Evolutionary conservation across 306 rosid genomes (phyloP).

Genomic region (Lathyrus aphaca): DNA sequence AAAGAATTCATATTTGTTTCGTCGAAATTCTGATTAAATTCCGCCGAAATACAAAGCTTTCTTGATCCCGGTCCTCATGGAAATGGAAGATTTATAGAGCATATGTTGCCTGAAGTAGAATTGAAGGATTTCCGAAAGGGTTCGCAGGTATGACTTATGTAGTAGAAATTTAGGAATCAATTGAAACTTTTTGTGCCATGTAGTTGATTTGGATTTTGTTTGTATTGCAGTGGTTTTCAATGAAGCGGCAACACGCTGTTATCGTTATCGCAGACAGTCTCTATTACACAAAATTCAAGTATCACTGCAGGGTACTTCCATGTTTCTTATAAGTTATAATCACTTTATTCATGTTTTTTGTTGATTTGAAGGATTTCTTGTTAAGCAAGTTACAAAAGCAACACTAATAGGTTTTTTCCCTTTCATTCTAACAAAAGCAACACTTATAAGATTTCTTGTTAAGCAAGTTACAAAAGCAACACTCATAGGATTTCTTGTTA

Average conservation of each 20-base stretch:
- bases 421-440: not conserved
- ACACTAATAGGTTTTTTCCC: not conserved
- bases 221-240: slow-evolving; percentile 80
- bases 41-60: slow-evolving; percentile 45
- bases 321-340: slow-evolving; percentile 15
- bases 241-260: slow-evolving; percentile 86
- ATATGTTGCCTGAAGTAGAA: slow-evolving; percentile 86
- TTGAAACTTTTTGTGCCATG: slow-evolving; percentile 31
- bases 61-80: slow-evolving; percentile 91
- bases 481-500: no score
- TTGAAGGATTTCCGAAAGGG: slow-evolving; percentile 77
- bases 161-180: not conserved
- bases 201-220: slow-evolving; percentile 32
- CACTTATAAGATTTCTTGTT: no score
- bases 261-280: slow-evolving; percentile 77
- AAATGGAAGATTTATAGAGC: slow-evolving; percentile 73
- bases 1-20: slow-evolving; percentile 12
- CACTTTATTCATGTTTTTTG: slow-evolving; percentile 24
- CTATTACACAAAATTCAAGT: slow-evolving; percentile 73
- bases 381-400: slow-evolving; percentile 13
- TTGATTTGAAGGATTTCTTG: slow-evolving; percentile 2
- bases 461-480: no score
- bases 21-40: slow-evolving; percentile 30
- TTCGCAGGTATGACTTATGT: slow-evolving; percentile 66
- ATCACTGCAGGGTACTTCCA: slow-evolving; percentile 75